Evolutionary conservation across 805 yeast species (phyloP), one percentile per base, ranked within the genome.

Genomic region (Kodamaea laetipori): DNA sequence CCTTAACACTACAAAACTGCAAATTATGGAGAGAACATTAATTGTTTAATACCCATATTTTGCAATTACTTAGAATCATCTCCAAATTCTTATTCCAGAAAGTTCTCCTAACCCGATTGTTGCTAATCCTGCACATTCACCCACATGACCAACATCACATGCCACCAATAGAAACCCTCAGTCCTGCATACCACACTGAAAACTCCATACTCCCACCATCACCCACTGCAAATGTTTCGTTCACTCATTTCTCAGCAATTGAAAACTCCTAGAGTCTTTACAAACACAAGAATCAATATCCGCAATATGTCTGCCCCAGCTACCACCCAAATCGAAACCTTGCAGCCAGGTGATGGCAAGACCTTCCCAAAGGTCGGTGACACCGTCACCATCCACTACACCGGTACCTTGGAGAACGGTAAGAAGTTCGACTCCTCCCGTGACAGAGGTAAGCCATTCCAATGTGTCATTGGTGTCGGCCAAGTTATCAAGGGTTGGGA

Each of bases 401-500:
- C 87, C 41, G 98, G 98, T 58, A 90, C 96, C 46, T 78, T 92
- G 63, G 95, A 88, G 69, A 86, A 87, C 69, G 98, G 98, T 60
- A 89, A 87, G 76, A 88, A 88, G 73, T 92, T 92, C 64, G 98
- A 92, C 69, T 88, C 97, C 42, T 90, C 97, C 44, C 79, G 90
- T 57, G 96, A 89, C 77, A 84, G 97, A 73, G 94, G 94, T 62
- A 81, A 85, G 68, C 97, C 98, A 54, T 92, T 92, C 83, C 92
- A 88, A 68, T 86, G 95, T 67, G 72, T 75, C 70, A 88, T 92
- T 63, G 97, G 98, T 67, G 95, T 87, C 54, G 97, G 97, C 53
- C 95, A 86, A 73, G 97, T 92, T 55, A 92, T 92, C 73, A 81
- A 82, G 63, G 98, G 97, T 54, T 92, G 97, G 97, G 97, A 90